These are phyloP conservation scores for Macrolepiota fuliginosa DNA, from an alignment of 768 basidiomycete genomes.

Conservation along the genomic window DNA sequence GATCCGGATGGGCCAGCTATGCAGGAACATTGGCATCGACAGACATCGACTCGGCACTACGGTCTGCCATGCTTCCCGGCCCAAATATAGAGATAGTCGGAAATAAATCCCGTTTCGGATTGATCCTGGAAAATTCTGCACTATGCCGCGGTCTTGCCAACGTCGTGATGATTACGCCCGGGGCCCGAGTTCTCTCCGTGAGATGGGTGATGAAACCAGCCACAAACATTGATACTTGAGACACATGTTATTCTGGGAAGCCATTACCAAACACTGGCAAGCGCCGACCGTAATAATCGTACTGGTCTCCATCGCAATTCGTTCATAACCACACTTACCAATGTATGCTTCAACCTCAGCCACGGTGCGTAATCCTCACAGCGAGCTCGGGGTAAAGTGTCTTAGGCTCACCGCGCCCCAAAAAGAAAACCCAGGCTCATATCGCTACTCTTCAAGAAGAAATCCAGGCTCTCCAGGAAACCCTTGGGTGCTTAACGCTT, in stretches of 20 bases:
- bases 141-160: neutral
- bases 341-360: constrained; percentile 28
- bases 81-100: neutral
- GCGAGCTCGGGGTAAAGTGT: neutral
- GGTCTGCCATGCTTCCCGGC: neutral
- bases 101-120: constrained; percentile 5
- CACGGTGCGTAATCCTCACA: constrained; percentile 16
- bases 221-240: neutral
- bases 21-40: neutral
- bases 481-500: constrained; percentile 23
- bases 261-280: constrained; percentile 2
- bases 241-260: neutral
- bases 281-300: neutral
- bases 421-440: constrained; percentile 28
- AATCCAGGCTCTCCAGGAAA: constrained; percentile 23
- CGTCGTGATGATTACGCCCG: constrained; percentile 11
- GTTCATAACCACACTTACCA: neutral
- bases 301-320: neutral
- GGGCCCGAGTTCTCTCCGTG: neutral
- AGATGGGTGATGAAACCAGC: neutral
- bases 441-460: constrained; percentile 24
- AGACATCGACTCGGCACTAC: constrained; percentile 2
- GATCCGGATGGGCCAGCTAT: neutral
- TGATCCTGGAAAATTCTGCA: neutral
- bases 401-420: neutral